Evolutionary conservation across 2,329 filamentous ascomycete species (phyloP), one percentile per base, ranked within the genome.

Genomic region (Davidsoniella neocaledoniae): DNA sequence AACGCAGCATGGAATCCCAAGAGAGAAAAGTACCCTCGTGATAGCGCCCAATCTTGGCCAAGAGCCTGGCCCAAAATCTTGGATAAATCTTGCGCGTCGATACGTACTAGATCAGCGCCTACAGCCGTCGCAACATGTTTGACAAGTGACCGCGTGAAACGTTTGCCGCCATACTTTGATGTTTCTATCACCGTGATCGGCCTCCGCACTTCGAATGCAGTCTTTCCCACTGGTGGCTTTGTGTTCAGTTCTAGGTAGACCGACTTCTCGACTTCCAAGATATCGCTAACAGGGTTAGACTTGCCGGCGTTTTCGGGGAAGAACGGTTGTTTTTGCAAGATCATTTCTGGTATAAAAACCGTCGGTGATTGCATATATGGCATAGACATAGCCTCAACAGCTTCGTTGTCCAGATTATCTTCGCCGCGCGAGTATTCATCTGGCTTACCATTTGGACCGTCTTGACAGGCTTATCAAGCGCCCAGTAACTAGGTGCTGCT

Each of bases 51-150:
- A 53, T 74, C 70, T 57, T 83, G 77, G 4, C 80, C 81, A 8
- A 88, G 63, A 57, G 87, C 86, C 41, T 76, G 71, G 2, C 80
- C 81, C 0, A 81, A 71, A 23, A 91, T 66, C 46, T 80, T 71
- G 2, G 81, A 81, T 48, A 93, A 65, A 58, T 83, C 80, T 54
- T 79, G 74, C 1, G 84, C 77, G 58, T 80, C 75, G 9, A 93
- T 60, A 17, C 75, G 72, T 29, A 91, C 65, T 2, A 90, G 59
- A 55, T 90, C 78, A 2, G 83, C 80, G 5, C 66, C 66, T 5
- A 83, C 65, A 33, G 77, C 70, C 10, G 66, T 65, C 0, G 83
- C 82, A 41, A 82, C 66, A 46, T 76, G 71, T 53, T 76, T 70
- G 2, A 88, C 73, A n/a, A 84, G 66, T 14, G 63, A 59, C 48